These are phyloP conservation scores for Dalbergia cultrata DNA, from an alignment of 306 rosid genomes.

Conservation along the genomic window DNA sequence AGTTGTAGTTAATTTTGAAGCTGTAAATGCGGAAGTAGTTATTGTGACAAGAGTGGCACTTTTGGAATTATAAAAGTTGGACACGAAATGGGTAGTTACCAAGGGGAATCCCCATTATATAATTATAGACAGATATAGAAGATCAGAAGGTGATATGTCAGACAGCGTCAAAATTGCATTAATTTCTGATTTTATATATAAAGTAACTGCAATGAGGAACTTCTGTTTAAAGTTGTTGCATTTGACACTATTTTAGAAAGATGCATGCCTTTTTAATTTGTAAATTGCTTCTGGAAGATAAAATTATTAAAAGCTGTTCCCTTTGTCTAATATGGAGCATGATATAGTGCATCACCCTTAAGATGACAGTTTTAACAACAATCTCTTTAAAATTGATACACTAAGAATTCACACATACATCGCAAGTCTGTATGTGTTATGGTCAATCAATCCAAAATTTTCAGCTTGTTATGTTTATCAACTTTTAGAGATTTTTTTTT, in stretches of 20 bases:
- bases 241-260: neutral
- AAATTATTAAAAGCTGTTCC: neutral
- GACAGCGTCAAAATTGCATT: neutral
- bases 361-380: neutral
- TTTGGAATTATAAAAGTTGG: too few species aligned
- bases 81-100: too few species aligned
- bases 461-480: neutral
- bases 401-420: neutral
- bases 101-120: too few species aligned
- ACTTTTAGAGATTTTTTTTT: neutral
- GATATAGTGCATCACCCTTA: neutral
- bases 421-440: neutral
- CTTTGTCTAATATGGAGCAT: neutral
- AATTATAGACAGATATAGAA: too few species aligned
- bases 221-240: neutral
- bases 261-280: neutral
- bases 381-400: neutral
- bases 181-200: neutral
- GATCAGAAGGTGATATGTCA: neutral
- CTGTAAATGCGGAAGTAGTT: too few species aligned
- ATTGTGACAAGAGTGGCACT: too few species aligned
- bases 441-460: neutral
- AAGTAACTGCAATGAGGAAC: slow-evolving; percentile 5
- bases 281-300: neutral
- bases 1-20: too few species aligned